Conservation (phyloP, 2,329 filamentous ascomycete genomes). For the Verticillium isaacii region DNA sequence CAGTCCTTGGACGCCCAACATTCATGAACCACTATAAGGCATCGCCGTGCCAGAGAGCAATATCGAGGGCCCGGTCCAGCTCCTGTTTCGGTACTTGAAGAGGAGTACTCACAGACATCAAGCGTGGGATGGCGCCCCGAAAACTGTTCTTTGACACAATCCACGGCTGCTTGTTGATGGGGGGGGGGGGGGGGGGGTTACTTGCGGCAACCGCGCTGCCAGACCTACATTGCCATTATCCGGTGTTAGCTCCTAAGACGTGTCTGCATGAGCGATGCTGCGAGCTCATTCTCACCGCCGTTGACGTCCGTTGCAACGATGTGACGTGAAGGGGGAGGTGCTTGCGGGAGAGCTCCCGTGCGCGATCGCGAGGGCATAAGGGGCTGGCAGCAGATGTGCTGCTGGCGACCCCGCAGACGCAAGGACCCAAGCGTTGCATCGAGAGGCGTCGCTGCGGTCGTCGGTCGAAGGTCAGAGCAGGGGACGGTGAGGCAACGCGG, state of each 20-base stretch:
- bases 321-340: not conserved
- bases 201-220: not conserved
- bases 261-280: not conserved
- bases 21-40: not conserved
- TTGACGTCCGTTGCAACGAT: not conserved
- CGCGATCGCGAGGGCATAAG: not conserved
- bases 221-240: not conserved
- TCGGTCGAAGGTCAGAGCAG: not conserved
- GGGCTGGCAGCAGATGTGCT: not conserved
- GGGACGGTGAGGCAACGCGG: not conserved
- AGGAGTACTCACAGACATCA: not conserved
- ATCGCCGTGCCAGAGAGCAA: not conserved
- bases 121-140: not conserved
- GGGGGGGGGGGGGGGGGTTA: too few species aligned
- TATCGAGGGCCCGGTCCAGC: not conserved
- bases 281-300: not conserved
- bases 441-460: not conserved
- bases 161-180: not conserved
- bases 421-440: not conserved
- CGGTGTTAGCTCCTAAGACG: too few species aligned
- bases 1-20: not conserved
- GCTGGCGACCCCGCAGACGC: not conserved
- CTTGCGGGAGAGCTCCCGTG: not conserved
- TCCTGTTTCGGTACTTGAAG: not conserved
- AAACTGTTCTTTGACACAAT: too few species aligned